Percentiles rank a stretch among this genome's conserved stretches.
These are phyloP conservation scores for Xylaria acuta DNA, from an alignment of 495 filamentous ascomycete genomes.

Conservation along the genomic window DNA sequence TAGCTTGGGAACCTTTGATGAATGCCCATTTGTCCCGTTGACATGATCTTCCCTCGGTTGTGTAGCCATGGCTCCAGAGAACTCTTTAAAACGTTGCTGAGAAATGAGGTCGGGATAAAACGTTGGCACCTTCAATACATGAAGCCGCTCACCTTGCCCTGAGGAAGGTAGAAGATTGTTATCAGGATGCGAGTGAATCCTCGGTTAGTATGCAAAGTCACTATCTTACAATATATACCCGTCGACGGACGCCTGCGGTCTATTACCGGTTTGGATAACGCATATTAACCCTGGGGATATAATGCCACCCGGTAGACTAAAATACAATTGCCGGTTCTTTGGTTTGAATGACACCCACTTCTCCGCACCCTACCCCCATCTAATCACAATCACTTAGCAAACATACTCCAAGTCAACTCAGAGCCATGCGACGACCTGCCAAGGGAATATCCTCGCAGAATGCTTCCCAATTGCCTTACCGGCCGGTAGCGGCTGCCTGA, in stretches of 20 bases:
- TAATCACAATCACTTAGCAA: not conserved
- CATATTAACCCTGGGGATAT: not conserved
- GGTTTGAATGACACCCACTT: not conserved
- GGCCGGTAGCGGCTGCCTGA: not conserved
- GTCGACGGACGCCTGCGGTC: not conserved
- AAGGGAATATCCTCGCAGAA: not conserved
- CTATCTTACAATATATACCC: conserved; percentile 1
- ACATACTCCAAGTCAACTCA: conserved; percentile 12
- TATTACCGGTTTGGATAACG: not conserved
- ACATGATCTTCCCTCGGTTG: not conserved
- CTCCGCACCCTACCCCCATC: conserved; percentile 17
- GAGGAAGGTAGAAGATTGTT: not conserved
- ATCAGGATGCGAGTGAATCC: not conserved
- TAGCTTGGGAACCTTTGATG: conserved; percentile 27
- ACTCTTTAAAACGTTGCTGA: not conserved
- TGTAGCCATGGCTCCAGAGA: not conserved
- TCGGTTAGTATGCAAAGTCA: not conserved
- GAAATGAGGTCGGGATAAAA: not conserved
- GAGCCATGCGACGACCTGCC: not conserved
- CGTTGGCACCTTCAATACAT: not conserved
- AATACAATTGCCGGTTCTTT: conserved; percentile 19
- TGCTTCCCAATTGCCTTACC: not conserved
- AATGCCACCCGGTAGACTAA: not conserved
- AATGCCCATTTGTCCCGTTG: conserved; percentile 27
- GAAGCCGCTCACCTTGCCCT: not conserved